Evolutionary conservation across 2,329 filamentous ascomycete genomes (phyloP).

Genomic region (Alternaria sp.): DNA sequence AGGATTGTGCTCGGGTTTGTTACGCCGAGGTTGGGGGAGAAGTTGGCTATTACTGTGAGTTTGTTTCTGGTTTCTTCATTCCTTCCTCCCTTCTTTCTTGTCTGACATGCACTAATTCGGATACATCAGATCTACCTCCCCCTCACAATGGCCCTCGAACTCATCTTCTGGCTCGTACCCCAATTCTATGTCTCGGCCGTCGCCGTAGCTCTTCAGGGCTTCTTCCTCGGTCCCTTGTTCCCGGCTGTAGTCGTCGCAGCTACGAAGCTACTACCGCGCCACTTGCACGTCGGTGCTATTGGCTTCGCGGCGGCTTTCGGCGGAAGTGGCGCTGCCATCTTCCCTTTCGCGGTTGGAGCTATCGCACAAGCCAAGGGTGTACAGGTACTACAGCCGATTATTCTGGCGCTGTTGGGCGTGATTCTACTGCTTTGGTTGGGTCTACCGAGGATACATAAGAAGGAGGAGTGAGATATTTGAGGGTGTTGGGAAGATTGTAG

Average conservation of each 20-base stretch:
- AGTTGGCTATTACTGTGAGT: constrained; percentile 57
- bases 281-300: constrained; percentile 79
- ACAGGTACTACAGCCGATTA: constrained; percentile 65
- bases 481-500: background rate
- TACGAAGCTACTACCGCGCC: constrained; percentile 74
- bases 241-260: constrained; percentile 75
- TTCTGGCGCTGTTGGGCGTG: constrained; percentile 60
- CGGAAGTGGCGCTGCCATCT: constrained; percentile 72
- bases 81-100: background rate
- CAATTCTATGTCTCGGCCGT: constrained; percentile 76
- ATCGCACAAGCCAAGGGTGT: constrained; percentile 69
- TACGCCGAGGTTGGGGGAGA: constrained; percentile 76
- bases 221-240: constrained; percentile 82
- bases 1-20: constrained; percentile 76
- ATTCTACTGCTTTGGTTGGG: constrained; percentile 60
- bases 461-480: constrained; percentile 38
- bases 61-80: background rate
- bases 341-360: constrained; percentile 70
- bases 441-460: constrained; percentile 55
- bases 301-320: constrained; percentile 83
- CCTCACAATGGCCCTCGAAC: constrained; percentile 67
- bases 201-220: constrained; percentile 74
- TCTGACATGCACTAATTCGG: background rate
- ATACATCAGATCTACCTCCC: constrained; percentile 64
- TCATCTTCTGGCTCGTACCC: constrained; percentile 83